These are phyloP conservation scores for Umbelopsis sp. DNA, from an alignment of 371 early-diverging fungal species.

Conservation along the genomic window DNA sequence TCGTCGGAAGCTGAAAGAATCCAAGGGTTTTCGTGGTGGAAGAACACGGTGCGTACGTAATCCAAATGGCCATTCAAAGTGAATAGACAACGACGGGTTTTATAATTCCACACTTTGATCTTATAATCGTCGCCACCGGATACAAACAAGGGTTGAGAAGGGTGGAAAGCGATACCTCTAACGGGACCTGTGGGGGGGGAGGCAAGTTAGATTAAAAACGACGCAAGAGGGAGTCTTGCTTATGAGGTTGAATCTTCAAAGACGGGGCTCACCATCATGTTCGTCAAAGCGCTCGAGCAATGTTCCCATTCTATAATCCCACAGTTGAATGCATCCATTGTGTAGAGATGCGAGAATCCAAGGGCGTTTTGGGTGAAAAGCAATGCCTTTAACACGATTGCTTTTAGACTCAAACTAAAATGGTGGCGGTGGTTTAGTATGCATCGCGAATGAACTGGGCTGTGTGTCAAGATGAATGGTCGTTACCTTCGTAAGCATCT, in stretches of 20 bases:
- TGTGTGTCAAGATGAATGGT: not conserved
- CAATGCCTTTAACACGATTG: slow-evolving; percentile 96
- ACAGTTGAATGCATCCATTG: slow-evolving; percentile 97
- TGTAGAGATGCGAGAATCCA: slow-evolving; percentile 98
- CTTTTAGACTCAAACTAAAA: slow-evolving; percentile 97
- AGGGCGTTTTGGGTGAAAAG: slow-evolving; percentile 98
- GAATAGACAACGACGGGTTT: slow-evolving; percentile 92
- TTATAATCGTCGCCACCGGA: slow-evolving; percentile 99
- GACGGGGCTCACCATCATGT: slow-evolving; percentile 85
- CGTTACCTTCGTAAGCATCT: slow-evolving; percentile 84
- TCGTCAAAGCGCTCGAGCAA: slow-evolving; percentile 96
- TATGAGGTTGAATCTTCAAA: too few relatives aligned
- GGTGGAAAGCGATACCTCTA: slow-evolving; percentile 97
- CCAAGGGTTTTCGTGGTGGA: slow-evolving; percentile 99
- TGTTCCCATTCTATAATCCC: slow-evolving; percentile 99
- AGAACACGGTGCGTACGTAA: slow-evolving; percentile 97
- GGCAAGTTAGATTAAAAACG: too few relatives aligned
- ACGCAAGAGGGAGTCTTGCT: too few relatives aligned
- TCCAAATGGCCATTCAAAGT: slow-evolving; percentile 98
- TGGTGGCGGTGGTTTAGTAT: slow-evolving; percentile 15
- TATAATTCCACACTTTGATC: slow-evolving; percentile 99
- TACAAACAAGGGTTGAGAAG: slow-evolving; percentile 97
- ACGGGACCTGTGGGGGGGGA: slow-evolving; percentile 85
- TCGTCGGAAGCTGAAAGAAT: slow-evolving; percentile 98
- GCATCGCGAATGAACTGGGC: not conserved